Evolutionary conservation across 2,329 filamentous ascomycete genomes (phyloP).

Genomic region (Cladosporium sp.): DNA sequence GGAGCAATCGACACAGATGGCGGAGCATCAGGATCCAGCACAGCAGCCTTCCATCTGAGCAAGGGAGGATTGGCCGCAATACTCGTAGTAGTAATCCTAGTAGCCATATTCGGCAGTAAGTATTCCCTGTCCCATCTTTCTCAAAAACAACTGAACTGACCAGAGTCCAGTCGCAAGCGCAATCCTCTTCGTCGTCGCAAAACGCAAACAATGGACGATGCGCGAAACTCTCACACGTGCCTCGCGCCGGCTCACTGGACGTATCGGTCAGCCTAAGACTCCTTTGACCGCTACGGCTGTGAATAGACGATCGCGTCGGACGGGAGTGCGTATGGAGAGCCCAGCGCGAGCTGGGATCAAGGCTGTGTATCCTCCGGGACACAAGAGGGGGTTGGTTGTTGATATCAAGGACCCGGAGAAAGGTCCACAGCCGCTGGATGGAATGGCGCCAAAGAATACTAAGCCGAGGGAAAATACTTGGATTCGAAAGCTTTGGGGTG

Average conservation of each 20-base stretch:
- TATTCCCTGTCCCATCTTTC: constrained; percentile 9
- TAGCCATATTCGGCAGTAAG: constrained; percentile 61
- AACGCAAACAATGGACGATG: constrained; percentile 80
- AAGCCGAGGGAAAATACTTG: constrained; percentile 16
- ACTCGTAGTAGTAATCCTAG: constrained; percentile 63
- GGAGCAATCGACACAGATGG: constrained; percentile 34
- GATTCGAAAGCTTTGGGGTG: constrained; percentile 22
- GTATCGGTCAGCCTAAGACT: constrained; percentile 22
- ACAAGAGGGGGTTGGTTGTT: constrained; percentile 25
- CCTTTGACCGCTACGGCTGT: constrained; percentile 9
- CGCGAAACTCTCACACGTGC: constrained; percentile 67
- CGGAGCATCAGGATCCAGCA: constrained; percentile 59
- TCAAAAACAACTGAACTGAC: neutral
- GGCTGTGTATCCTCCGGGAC: constrained; percentile 15
- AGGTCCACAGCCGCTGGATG: constrained; percentile 22
- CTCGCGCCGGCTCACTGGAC: constrained; percentile 42
- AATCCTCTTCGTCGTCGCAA: constrained; percentile 71
- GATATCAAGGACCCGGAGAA: constrained; percentile 26
- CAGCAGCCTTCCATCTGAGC: constrained; percentile 59
- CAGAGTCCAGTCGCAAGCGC: constrained; percentile 54
- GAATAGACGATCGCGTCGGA: constrained; percentile 19
- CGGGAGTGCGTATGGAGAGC: constrained; percentile 20
- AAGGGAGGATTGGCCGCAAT: constrained; percentile 69
- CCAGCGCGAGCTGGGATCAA: constrained; percentile 7
- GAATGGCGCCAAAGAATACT: constrained; percentile 12